Base-by-base conservation (phyloP, 495 filamentous ascomycete genomes). In the Letharia lupina region DNA sequence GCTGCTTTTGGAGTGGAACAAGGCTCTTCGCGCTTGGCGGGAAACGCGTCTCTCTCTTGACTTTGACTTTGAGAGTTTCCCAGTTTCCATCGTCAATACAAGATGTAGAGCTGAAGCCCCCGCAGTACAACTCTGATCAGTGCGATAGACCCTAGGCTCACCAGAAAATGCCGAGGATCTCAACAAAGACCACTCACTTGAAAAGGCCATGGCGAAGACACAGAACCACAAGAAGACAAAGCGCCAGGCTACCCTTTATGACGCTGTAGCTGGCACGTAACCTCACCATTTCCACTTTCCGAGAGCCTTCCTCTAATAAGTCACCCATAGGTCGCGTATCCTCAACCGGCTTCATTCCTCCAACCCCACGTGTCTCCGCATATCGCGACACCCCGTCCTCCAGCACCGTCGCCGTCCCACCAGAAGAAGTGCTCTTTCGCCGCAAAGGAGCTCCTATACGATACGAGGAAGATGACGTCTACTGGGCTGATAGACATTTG, bases 351-450 rank as follows among this genome's bases (percentile, higher is more conserved):
- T 80, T 83, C 67, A 75, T 79, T 50, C 73, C 72, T 40, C n/a
- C 68, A 0, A 67, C 69, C 40, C 71, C 77, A 23, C 67, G 71
- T 40, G 60, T 77, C 28, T 79, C 83, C 44, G 76, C 70, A 63
- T 75, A 78, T 64, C 77, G 81, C 42, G 84, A 83, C 70, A 83
- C 78, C 28, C 72, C 79, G 9, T 84, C 84, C 18, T 79, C 79
- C 28, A 81, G 79, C 48, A 75, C 75, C 28, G 76, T 77, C 31
- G 72, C 83, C 3, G 73, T 89, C 18, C 79, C 85, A 0, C 89
- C 91, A 4, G 91, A 94, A 66, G 86, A 93, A 66, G 84, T 88
- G 47, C 80, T 96, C 6, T 92, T 91, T 71, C 84, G 84, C 52
- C 79, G 79, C 52, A 75, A 77, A 56, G 77, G 81, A 68, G 87